These are phyloP conservation scores for Ophiostoma novo-ulmi DNA, from an alignment of 2,329 filamentous ascomycete genomes.

Conservation along the genomic window DNA sequence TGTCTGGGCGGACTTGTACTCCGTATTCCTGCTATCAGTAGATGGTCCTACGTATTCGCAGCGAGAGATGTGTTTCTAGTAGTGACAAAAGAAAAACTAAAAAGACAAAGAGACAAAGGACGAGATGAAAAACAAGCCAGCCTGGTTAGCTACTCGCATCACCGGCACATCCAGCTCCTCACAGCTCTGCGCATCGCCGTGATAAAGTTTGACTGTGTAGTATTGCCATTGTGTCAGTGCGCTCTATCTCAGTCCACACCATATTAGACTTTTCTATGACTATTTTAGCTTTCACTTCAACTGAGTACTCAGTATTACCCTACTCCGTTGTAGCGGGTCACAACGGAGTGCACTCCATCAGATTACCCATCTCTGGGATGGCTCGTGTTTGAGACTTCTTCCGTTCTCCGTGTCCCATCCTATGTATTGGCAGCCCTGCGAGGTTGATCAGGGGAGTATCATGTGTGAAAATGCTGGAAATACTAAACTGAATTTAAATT, in stretches of 20 bases:
- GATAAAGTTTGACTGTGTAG: slow-evolving; percentile 1
- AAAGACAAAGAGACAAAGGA: too few species aligned
- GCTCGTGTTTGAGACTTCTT: slow-evolving; percentile 1
- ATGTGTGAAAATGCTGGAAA: not conserved
- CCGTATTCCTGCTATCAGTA: not conserved
- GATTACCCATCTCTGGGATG: not conserved
- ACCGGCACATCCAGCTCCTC: not conserved
- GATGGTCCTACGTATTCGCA: too few species aligned
- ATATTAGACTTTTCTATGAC: not conserved
- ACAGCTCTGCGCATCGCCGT: not conserved
- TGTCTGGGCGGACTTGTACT: slow-evolving; percentile 1
- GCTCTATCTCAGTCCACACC: not conserved
- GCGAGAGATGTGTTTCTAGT: not conserved
- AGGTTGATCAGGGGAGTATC: slow-evolving; percentile 9
- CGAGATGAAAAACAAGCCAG: not conserved
- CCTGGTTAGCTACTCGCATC: not conserved
- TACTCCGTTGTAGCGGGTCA: too few species aligned
- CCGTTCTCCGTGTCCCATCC: slow-evolving; percentile 1
- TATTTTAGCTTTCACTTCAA: not conserved
- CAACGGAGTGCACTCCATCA: not conserved
- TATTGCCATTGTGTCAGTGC: slow-evolving; percentile 6
- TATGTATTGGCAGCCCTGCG: slow-evolving; percentile 5
- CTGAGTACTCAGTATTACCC: not conserved
- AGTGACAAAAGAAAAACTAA: not conserved
- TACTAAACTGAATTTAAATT: too few species aligned